Percentiles rank a stretch among this genome's conserved stretches.
Conservation (phyloP, 441 rosid genomes). For the Syzygium malaccense region DNA sequence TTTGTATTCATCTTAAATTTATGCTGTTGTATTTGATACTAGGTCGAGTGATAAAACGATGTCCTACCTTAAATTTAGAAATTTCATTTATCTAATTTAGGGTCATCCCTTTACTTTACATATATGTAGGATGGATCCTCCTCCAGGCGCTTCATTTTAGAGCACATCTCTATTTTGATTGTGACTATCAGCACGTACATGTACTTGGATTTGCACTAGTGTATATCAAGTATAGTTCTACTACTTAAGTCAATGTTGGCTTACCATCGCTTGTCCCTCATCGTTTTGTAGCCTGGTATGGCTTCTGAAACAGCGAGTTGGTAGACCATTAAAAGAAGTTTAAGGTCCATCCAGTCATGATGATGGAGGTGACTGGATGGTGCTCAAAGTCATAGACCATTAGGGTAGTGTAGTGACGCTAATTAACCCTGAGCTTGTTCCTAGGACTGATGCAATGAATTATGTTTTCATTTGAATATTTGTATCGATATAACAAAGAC, state of each 20-base stretch:
- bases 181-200: not conserved
- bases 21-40: not conserved
- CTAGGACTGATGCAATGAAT: not conserved
- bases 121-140: not conserved
- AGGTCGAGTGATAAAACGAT: not conserved
- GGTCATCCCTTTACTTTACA: not conserved
- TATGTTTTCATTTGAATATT: not conserved
- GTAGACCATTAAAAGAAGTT: not conserved
- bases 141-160: not conserved
- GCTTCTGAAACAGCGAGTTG: not conserved
- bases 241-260: not conserved
- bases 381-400: not conserved
- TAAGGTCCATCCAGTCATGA: not conserved
- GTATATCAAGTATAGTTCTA: not conserved
- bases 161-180: not conserved
- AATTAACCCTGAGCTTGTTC: not conserved
- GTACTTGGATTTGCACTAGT: not conserved
- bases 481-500: not conserved
- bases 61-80: not conserved
- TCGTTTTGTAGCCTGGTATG: not conserved
- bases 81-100: too few relatives aligned
- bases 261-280: not conserved
- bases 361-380: not conserved
- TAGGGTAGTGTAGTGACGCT: not conserved
- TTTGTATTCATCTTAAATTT: not conserved